phyloP scores from a whole-genome alignment of 768 basidiomycete species.

The Mycena venus region DNA sequence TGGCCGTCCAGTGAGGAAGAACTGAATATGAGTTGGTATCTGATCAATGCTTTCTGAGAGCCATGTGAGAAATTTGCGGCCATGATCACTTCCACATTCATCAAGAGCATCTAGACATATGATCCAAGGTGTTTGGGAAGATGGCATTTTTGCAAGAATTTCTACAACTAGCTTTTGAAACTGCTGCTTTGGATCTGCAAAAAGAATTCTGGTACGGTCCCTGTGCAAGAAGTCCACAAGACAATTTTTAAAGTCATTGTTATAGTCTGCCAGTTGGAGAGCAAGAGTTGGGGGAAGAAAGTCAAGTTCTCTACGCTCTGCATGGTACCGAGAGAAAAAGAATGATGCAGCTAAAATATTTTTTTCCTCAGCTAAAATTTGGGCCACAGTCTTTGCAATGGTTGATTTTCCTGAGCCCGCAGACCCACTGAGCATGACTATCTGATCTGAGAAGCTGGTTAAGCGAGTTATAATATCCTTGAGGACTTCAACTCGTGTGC shows the following conservation, averaged over 20 bases:
- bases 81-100: neutral
- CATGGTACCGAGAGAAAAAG: too few relatives aligned
- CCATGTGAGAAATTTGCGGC: neutral
- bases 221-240: neutral
- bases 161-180: conserved; percentile 1
- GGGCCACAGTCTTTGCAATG: neutral
- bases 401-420: neutral
- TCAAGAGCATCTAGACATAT: neutral
- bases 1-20: neutral
- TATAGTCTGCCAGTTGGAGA: too few relatives aligned
- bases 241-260: neutral
- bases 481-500: neutral
- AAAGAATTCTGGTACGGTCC: neutral
- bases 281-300: too few relatives aligned
- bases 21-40: neutral
- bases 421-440: neutral
- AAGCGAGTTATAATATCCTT: neutral
- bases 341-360: too few relatives aligned
- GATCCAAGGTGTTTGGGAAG: neutral
- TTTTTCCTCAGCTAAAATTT: neutral
- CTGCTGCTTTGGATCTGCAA: neutral
- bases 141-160: neutral
- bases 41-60: neutral
- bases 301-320: too few relatives aligned
- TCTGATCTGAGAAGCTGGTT: neutral